Conservation (phyloP, 768 basidiomycete species). For the Hypholoma sublateritium region DNA sequence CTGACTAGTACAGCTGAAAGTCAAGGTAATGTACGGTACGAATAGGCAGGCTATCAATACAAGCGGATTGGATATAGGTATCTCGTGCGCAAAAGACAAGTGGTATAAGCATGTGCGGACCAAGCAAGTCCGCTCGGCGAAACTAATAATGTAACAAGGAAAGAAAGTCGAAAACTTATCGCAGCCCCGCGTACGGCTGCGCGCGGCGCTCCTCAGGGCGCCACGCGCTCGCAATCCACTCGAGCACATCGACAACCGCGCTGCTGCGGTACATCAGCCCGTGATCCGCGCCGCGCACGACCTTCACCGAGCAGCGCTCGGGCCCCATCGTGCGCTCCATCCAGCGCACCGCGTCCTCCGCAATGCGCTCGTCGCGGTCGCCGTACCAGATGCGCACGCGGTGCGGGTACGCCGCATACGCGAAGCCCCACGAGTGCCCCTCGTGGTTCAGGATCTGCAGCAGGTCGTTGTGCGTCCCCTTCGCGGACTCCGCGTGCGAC, state of each 20-base stretch:
- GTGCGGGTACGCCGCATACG: constrained; percentile 77
- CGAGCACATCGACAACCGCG: constrained; percentile 84
- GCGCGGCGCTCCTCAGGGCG: constrained; percentile 16
- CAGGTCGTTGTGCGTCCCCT: constrained; percentile 89
- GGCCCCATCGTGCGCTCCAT: constrained; percentile 85
- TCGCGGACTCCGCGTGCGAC: constrained; percentile 91
- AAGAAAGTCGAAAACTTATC: constrained; percentile 6
- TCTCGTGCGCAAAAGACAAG: constrained; percentile 12
- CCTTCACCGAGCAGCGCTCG: constrained; percentile 72
- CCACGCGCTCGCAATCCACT: constrained; percentile 64
- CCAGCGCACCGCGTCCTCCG: constrained; percentile 88
- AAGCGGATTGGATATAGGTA: constrained; percentile 12
- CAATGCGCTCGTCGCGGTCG: constrained; percentile 90
- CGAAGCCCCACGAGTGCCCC: constrained; percentile 87
- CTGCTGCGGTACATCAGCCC: constrained; percentile 89
- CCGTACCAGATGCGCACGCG: constrained; percentile 89
- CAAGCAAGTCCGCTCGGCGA: neutral
- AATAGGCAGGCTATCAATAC: constrained; percentile 12
- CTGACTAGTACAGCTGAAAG: constrained; percentile 1
- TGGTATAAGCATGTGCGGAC: constrained; percentile 14
- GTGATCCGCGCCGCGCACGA: constrained; percentile 89
- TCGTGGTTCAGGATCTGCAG: constrained; percentile 91
- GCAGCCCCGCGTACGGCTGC: constrained; percentile 21
- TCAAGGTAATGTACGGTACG: constrained; percentile 4
- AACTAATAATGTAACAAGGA: constrained; percentile 7